These are phyloP conservation scores for Colletotrichum costaricense DNA, from an alignment of 2,329 filamentous ascomycete genomes.

Conservation along the genomic window DNA sequence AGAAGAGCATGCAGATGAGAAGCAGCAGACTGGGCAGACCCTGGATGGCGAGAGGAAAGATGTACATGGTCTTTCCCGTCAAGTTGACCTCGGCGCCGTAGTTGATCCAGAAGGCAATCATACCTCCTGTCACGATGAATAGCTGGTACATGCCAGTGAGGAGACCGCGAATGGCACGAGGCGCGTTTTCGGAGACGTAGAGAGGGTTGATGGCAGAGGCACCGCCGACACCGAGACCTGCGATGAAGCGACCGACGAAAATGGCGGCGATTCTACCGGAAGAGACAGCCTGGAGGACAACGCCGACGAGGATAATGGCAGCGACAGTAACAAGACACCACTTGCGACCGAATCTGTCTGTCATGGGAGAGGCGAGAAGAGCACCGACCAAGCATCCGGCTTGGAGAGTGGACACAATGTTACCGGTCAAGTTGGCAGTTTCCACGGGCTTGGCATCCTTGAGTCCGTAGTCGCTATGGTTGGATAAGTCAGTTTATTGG, in stretches of 20 bases:
- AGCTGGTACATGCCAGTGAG: slow-evolving; percentile 58
- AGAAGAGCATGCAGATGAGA: slow-evolving; percentile 69
- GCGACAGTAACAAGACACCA: slow-evolving; percentile 64
- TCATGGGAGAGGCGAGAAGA: slow-evolving; percentile 48
- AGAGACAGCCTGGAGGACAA: slow-evolving; percentile 70
- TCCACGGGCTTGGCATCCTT: slow-evolving; percentile 20
- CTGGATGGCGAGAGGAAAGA: slow-evolving; percentile 71
- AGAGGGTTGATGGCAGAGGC: slow-evolving; percentile 56
- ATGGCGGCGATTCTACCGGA: slow-evolving; percentile 67
- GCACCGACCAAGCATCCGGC: slow-evolving; percentile 45
- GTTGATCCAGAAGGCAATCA: slow-evolving; percentile 62
- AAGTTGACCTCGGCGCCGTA: slow-evolving; percentile 58
- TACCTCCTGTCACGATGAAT: slow-evolving; percentile 57
- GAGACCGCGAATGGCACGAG: slow-evolving; percentile 55
- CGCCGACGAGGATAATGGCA: slow-evolving; percentile 66
- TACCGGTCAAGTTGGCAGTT: slow-evolving; percentile 38
- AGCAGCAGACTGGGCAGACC: slow-evolving; percentile 71
- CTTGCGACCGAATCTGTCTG: slow-evolving; percentile 54
- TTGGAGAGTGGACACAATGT: slow-evolving; percentile 43
- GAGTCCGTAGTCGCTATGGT: slow-evolving; percentile 51
- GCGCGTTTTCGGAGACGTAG: slow-evolving; percentile 58
- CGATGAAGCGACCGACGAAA: slow-evolving; percentile 70
- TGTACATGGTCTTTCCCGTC: slow-evolving; percentile 31
- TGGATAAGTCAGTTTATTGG: slow-evolving; percentile 56
- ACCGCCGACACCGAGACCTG: slow-evolving; percentile 57